Percentiles rank a stretch among this genome's conserved stretches.
Conservation (phyloP, 2,329 filamentous ascomycete genomes). For the Cadophora sp. region DNA sequence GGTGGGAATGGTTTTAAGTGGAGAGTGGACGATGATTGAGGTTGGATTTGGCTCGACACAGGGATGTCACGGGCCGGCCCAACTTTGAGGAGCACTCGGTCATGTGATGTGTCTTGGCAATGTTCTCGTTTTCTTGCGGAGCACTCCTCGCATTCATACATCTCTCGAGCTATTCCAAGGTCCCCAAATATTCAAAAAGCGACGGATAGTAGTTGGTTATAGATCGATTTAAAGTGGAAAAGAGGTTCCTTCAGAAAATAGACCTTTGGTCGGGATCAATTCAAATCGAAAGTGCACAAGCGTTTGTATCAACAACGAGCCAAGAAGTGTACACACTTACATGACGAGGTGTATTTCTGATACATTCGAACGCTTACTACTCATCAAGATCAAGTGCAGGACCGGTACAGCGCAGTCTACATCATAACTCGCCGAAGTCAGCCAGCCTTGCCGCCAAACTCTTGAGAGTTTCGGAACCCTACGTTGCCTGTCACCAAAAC, state of each 20-base stretch:
- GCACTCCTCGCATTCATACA: not conserved
- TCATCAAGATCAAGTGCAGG: not conserved
- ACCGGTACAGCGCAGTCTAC: not conserved
- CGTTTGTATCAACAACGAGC: too few species aligned
- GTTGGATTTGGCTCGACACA: slow-evolving; percentile 2
- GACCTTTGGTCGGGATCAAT: too few species aligned
- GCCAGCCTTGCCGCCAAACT: not conserved
- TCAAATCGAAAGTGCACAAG: too few species aligned
- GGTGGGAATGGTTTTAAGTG: not conserved
- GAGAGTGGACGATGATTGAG: not conserved
- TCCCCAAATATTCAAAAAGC: not conserved
- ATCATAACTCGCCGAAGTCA: not conserved
- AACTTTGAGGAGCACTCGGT: not conserved
- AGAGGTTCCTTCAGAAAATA: too few species aligned
- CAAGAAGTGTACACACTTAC: too few species aligned
- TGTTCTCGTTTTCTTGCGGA: not conserved
- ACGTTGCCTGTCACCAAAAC: not conserved
- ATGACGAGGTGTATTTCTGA: too few species aligned
- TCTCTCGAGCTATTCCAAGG: not conserved
- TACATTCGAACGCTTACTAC: too few species aligned
- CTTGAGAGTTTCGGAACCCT: not conserved
- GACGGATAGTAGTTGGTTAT: too few species aligned
- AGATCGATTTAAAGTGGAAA: too few species aligned
- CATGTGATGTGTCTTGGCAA: not conserved
- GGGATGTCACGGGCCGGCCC: slow-evolving; percentile 4